Percentiles rank a stretch among this genome's conserved stretches.
Evolutionary conservation across 306 rosid species (phyloP).

Genomic region (Lagenaria siceraria): DNA sequence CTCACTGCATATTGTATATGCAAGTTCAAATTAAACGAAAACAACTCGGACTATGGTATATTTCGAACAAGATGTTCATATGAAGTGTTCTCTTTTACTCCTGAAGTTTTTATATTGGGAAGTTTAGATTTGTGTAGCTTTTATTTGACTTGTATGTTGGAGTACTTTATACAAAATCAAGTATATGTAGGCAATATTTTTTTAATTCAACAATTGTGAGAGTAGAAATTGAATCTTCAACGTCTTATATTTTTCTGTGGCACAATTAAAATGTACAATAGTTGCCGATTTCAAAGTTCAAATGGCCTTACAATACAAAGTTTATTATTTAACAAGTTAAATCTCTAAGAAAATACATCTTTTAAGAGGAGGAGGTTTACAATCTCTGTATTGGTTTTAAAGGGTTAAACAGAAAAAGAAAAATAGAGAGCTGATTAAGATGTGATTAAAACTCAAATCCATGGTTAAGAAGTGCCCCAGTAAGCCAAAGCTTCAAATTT

Average conservation of each 20-base stretch:
- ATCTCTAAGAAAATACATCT: background rate
- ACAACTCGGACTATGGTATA: background rate
- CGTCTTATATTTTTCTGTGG: too few relatives aligned
- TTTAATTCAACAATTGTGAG: too few relatives aligned
- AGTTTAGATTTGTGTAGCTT: background rate
- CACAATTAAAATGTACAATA: too few relatives aligned
- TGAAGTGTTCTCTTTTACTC: background rate
- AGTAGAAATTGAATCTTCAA: too few relatives aligned
- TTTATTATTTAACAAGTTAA: background rate
- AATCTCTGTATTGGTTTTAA: background rate
- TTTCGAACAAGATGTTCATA: background rate
- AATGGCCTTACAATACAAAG: too few relatives aligned
- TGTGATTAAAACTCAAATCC: conserved; percentile 50
- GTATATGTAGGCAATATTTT: background rate
- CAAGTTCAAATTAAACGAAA: background rate
- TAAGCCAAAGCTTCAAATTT: conserved; percentile 84
- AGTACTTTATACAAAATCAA: background rate
- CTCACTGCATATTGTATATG: background rate
- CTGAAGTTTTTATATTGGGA: background rate
- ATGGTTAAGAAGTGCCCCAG: conserved; percentile 72
- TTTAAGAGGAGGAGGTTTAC: background rate
- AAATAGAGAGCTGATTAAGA: conserved; percentile 6
- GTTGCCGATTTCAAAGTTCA: too few relatives aligned
- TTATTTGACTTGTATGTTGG: background rate
- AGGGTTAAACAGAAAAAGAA: background rate